These are phyloP conservation scores for Boletus rubescentipes DNA, from an alignment of 768 basidiomycete species.

Conservation along the genomic window DNA sequence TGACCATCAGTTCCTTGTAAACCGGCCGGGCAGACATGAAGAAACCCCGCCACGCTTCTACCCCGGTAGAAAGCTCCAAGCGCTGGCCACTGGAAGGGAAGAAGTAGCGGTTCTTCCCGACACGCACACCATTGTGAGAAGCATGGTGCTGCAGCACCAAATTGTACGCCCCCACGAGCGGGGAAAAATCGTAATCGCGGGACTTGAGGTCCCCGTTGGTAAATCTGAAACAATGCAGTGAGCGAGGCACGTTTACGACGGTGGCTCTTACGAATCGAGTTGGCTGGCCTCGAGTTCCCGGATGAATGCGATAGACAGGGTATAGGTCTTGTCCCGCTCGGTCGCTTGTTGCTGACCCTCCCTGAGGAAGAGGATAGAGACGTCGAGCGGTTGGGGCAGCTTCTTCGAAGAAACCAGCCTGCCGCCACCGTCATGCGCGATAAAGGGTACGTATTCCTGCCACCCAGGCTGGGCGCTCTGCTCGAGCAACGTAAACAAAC, in stretches of 20 bases:
- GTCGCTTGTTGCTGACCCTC: conserved; percentile 38
- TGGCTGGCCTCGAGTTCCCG: conserved; percentile 31
- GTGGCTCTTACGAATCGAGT: conserved; percentile 34
- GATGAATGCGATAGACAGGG: conserved; percentile 35
- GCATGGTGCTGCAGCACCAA: conserved; percentile 46
- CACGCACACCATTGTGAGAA: conserved; percentile 42
- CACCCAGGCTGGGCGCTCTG: conserved; percentile 36
- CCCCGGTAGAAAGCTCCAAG: conserved; percentile 34
- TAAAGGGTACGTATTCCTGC: conserved; percentile 31
- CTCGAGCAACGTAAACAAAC: conserved; percentile 47
- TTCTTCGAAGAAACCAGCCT: conserved; percentile 41
- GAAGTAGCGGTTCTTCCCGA: conserved; percentile 53
- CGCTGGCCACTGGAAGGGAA: conserved; percentile 35
- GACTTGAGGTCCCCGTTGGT: conserved; percentile 37
- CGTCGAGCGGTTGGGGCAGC: conserved; percentile 38
- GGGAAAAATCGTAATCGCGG: conserved; percentile 41
- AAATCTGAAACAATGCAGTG: conserved; percentile 32
- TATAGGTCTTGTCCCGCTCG: conserved; percentile 35
- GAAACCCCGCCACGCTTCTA: conserved; percentile 49
- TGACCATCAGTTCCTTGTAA: conserved; percentile 50
- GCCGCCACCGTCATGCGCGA: conserved; percentile 43
- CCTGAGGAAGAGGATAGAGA: conserved; percentile 37
- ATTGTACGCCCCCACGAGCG: conserved; percentile 47
- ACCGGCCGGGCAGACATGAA: conserved; percentile 51
- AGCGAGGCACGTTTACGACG: background rate